Conservation (phyloP, 495 filamentous ascomycete genomes). For the Penicillium fimorum region DNA sequence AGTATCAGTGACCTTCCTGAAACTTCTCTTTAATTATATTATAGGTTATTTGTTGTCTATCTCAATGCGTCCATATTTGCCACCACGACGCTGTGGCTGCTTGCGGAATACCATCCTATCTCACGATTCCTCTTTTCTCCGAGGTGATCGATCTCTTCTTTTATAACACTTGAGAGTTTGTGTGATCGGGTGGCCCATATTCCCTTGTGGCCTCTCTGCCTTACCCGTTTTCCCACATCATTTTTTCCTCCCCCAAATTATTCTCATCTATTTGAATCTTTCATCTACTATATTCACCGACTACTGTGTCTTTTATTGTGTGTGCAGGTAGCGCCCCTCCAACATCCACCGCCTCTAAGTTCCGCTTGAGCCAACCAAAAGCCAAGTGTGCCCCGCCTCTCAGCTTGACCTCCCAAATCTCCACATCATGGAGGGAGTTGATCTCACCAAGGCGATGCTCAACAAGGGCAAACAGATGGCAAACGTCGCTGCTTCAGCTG, state of each 20-base stretch:
- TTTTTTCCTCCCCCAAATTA: background rate
- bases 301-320: background rate
- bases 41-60: conserved; percentile 8
- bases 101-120: conserved; percentile 21
- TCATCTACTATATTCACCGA: background rate
- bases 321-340: conserved; percentile 12
- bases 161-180: background rate
- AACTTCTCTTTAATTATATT: background rate
- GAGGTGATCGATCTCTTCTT: background rate
- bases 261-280: background rate
- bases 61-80: conserved; percentile 22
- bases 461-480: conserved; percentile 79
- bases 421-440: conserved; percentile 68
- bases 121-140: conserved; percentile 7
- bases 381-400: conserved; percentile 26
- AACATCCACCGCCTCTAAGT: conserved; percentile 16
- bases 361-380: conserved; percentile 14
- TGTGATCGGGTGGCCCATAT: background rate
- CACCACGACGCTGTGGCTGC: conserved; percentile 23
- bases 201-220: background rate
- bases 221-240: background rate
- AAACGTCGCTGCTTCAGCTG: conserved; percentile 53
- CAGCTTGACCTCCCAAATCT: conserved; percentile 21
- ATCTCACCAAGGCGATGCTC: conserved; percentile 71
- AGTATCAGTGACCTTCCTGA: background rate